Evolutionary conservation across 805 yeast species (phyloP).

Genomic region (Saccharomycopsis fibuligera): DNA sequence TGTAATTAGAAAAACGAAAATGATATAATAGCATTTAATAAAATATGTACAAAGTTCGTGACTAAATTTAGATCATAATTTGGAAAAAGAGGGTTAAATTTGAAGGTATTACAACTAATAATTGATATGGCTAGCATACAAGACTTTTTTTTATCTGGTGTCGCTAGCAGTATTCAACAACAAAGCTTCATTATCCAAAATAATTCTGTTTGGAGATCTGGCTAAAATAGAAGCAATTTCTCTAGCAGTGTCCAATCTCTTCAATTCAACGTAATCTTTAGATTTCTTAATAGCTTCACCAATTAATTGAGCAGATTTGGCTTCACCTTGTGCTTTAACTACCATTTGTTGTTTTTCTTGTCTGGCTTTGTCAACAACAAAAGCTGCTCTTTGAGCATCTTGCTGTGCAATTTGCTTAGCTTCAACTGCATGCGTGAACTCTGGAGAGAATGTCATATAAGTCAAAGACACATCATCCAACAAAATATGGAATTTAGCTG

Average conservation of each 20-base stretch:
- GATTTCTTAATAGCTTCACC: constrained; percentile 99
- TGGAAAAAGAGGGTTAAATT: too few relatives aligned
- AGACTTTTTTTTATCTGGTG: too few relatives aligned
- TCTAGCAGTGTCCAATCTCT: constrained; percentile 93
- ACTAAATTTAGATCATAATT: too few relatives aligned
- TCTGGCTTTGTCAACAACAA: constrained; percentile 91
- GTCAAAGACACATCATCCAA: constrained; percentile 96
- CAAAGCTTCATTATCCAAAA: constrained; percentile 87
- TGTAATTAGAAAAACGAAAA: too few relatives aligned
- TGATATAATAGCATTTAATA: too few relatives aligned
- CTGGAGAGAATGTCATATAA: constrained; percentile 95
- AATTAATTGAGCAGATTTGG: constrained; percentile 93
- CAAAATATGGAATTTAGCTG: constrained; percentile 76
- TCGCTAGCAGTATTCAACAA: constrained; percentile 84
- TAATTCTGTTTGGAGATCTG: constrained; percentile 82
- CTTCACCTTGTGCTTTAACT: constrained; percentile 98
- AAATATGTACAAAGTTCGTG: too few relatives aligned
- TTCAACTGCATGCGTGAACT: constrained; percentile 95
- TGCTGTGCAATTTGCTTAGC: constrained; percentile 99
- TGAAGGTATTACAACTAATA: too few relatives aligned
- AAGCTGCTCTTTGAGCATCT: constrained; percentile 98
- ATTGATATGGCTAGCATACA: too few relatives aligned
- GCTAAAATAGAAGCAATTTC: constrained; percentile 88
- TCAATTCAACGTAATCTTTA: constrained; percentile 91
- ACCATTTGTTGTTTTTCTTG: constrained; percentile 97